Base-by-base conservation (phyloP, 306 rosid species). In the Chamaecrista fasciculata region DNA sequence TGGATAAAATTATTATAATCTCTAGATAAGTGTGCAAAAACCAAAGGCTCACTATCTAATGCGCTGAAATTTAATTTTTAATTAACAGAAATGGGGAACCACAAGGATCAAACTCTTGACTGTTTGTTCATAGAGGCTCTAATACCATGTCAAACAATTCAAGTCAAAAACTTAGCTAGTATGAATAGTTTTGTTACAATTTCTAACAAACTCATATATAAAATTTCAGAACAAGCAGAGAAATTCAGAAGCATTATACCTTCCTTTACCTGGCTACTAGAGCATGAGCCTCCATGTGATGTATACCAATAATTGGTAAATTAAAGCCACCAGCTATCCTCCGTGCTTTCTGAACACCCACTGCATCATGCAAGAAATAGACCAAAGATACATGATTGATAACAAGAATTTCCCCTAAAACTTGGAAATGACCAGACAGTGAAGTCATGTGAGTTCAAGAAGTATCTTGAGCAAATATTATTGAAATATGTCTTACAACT, bases 261-360 rank as follows among this genome's bases (percentile, higher is more conserved):
- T 59, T 34, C 72, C 9, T 59, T 34, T 83, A 90, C 97, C 98
- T 94, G 71, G 97, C 96, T 37, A 94, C 96, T n/a, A 94, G 83
- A 79, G 97, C 96, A 88, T 90, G 96, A 76, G 97, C 98, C 70
- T 94, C 98, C 97, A 90, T 94, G 80, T 94, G 98, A 91, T 94
- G 97, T 53, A 94, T 79, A 71, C 97, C 97, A 77, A 91, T 48
- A 43, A 94, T 85, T 25, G 98, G 98, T 56, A 94, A 80, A 69
- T 63, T 78, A 75, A 74, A 85, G 48, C 69, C 62, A 48, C 96
- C 83, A 11, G 97, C 89, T 77, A 87, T 71, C 79, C 81, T 82
- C 23, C 89, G 84, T 14, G 97, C 97, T 79, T 94, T 94, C 57
- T 63, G 92, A 80, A 91, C 95, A 15, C 99, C 99, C 79, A 94